A percentile compares a stretch with the other conserved stretches of the same genome.
Conservation (phyloP, 176 grass and related monocot genomes). For the Rhipidocladum racemiflorum region DNA sequence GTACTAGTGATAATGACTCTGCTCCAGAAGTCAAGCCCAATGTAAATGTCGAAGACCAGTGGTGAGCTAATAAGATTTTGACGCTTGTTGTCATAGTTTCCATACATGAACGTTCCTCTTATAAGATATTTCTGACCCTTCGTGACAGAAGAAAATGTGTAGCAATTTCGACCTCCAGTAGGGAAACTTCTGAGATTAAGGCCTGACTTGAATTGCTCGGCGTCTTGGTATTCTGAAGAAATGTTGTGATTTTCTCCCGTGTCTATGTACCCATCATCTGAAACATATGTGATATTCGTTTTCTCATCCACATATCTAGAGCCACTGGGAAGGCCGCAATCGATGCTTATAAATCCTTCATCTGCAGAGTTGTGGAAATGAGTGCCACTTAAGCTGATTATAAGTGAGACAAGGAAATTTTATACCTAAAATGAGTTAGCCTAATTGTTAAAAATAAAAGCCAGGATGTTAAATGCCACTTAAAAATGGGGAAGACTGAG, state of each 20-base stretch:
- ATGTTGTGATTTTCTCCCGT: constrained; percentile 14
- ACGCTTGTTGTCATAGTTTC: constrained; percentile 17
- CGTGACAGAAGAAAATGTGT: background rate
- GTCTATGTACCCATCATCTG: constrained; percentile 33
- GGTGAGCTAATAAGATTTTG: background rate
- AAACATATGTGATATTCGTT: constrained; percentile 17
- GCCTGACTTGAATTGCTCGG: background rate
- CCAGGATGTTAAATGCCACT: too few relatives aligned
- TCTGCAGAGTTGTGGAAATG: background rate
- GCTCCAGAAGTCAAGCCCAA: background rate
- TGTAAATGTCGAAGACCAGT: background rate
- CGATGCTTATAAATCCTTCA: constrained; percentile 34
- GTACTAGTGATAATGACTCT: background rate
- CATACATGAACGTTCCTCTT: constrained; percentile 41
- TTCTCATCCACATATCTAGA: constrained; percentile 16
- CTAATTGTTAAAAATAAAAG: too few relatives aligned
- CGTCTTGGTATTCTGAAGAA: background rate
- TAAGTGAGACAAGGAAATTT: constrained; percentile 17
- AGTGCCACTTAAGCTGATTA: background rate
- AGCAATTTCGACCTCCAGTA: constrained; percentile 26
- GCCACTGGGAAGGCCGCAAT: constrained; percentile 26
- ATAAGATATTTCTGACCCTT: constrained; percentile 15
- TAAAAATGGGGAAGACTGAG: too few relatives aligned
- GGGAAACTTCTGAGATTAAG: constrained; percentile 44
- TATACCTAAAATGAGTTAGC: too few relatives aligned